A percentile compares a stretch with the other conserved stretches of the same genome.
Conservation (phyloP, 306 rosid genomes). For the Fagus crenata region DNA sequence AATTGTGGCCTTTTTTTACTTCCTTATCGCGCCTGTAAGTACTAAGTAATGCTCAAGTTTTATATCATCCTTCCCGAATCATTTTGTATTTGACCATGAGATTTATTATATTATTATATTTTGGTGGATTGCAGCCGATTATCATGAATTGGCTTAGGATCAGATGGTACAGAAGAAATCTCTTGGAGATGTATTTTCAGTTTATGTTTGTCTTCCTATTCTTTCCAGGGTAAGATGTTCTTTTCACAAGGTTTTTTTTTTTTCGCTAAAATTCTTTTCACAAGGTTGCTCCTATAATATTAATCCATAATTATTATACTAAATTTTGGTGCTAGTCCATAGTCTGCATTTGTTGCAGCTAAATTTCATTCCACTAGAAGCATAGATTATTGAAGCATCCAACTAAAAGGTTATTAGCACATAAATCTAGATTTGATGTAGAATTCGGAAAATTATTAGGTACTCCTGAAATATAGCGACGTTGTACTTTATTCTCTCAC, state of each 20-base stretch:
- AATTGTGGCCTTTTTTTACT: constrained; percentile 70
- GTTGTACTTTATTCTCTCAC: too few relatives aligned
- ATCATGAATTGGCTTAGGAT: constrained; percentile 84
- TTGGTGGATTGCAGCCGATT: constrained; percentile 61
- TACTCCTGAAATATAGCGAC: too few relatives aligned
- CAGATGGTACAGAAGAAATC: constrained; percentile 81
- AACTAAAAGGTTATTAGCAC: too few relatives aligned
- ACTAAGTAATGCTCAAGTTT: background rate
- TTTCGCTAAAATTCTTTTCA: too few relatives aligned
- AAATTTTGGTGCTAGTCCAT: too few relatives aligned
- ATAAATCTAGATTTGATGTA: too few relatives aligned
- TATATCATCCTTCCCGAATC: background rate
- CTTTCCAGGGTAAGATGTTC: constrained; percentile 74
- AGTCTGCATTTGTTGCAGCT: too few relatives aligned
- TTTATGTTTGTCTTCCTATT: constrained; percentile 92
- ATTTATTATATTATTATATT: background rate
- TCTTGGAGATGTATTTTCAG: constrained; percentile 75
- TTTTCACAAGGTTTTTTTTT: too few relatives aligned
- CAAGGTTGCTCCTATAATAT: background rate
- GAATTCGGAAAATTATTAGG: too few relatives aligned
- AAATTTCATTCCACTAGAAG: too few relatives aligned
- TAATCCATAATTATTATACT: too few relatives aligned
- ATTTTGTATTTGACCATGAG: background rate
- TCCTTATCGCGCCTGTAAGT: constrained; percentile 71
- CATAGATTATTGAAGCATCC: too few relatives aligned